phyloP scores from a whole-genome alignment of 2,329 filamentous ascomycete species.

The Tolypocladium paradoxum region DNA sequence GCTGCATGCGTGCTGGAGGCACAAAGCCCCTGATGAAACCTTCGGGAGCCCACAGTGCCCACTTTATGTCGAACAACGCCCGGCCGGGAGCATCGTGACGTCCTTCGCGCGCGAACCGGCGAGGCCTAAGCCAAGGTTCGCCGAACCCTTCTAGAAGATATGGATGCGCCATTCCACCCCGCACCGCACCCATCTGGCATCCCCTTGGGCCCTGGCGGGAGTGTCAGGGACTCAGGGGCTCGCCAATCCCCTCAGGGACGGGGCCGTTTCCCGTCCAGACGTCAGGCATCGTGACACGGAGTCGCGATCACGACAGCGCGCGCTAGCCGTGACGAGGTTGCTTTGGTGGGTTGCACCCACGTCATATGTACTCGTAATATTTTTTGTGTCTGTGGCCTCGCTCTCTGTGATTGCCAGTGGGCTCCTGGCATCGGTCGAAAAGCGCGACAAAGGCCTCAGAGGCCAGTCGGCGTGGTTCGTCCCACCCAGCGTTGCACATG shows the following conservation, averaged over 20 bases:
- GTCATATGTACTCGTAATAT: background rate
- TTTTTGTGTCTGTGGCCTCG: background rate
- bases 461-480: conserved; percentile 9
- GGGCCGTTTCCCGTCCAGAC: background rate
- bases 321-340: background rate
- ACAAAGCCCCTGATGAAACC: background rate
- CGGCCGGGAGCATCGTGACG: background rate
- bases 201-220: background rate
- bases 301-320: background rate
- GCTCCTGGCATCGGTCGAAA: background rate
- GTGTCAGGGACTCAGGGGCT: background rate
- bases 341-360: background rate
- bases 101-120: background rate
- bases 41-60: background rate
- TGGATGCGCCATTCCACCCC: background rate
- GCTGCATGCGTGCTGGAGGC: background rate
- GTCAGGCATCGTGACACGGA: background rate
- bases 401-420: background rate
- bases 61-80: background rate
- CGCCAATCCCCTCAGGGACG: background rate
- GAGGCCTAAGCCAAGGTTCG: background rate
- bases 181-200: background rate
- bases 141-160: conserved; percentile 1
- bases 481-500: conserved; percentile 8
- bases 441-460: background rate